Percentiles rank a stretch among this genome's conserved stretches.
Conservation (phyloP, 1,139 yeast genomes). For the Hyphopichia wangnamkhiaoensis region DNA sequence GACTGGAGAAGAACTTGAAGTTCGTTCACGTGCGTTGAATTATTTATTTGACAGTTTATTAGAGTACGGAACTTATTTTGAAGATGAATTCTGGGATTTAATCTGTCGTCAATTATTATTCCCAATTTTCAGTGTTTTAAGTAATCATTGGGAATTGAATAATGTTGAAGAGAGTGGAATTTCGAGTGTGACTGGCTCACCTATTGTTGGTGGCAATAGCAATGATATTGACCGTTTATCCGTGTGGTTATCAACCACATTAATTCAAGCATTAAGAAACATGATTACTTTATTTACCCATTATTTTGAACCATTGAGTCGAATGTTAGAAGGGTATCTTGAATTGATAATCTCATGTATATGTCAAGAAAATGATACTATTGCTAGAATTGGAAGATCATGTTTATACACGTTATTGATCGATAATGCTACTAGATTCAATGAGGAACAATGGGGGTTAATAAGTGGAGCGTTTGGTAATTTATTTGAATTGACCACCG, state of each 20-base stretch:
- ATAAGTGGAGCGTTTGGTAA: slow-evolving; percentile 63
- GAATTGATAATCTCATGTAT: slow-evolving; percentile 81
- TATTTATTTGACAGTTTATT: slow-evolving; percentile 79
- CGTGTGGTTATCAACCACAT: slow-evolving; percentile 94
- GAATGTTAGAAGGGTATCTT: slow-evolving; percentile 76
- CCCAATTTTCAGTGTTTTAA: slow-evolving; percentile 85
- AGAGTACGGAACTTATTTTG: slow-evolving; percentile 77
- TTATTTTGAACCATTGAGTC: slow-evolving; percentile 72
- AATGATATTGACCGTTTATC: slow-evolving; percentile 75
- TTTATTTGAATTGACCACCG: slow-evolving; percentile 81
- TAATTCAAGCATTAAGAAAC: slow-evolving; percentile 91
- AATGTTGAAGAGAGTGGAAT: slow-evolving; percentile 47
- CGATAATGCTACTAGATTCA: slow-evolving; percentile 70
- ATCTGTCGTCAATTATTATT: slow-evolving; percentile 77
- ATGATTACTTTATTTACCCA: slow-evolving; percentile 81
- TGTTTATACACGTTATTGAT: slow-evolving; percentile 78
- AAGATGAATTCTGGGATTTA: slow-evolving; percentile 76
- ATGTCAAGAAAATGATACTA: slow-evolving; percentile 95
- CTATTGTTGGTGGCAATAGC: slow-evolving; percentile 16
- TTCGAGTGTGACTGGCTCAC: neutral
- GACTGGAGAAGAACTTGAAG: slow-evolving; percentile 94
- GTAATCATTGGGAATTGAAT: slow-evolving; percentile 73
- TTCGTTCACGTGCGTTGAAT: slow-evolving; percentile 83
- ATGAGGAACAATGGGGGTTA: slow-evolving; percentile 70
- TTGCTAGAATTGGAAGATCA: slow-evolving; percentile 90